phyloP scores from a whole-genome alignment of 2,329 filamentous ascomycete genomes.

The Didymella arachidicola region DNA sequence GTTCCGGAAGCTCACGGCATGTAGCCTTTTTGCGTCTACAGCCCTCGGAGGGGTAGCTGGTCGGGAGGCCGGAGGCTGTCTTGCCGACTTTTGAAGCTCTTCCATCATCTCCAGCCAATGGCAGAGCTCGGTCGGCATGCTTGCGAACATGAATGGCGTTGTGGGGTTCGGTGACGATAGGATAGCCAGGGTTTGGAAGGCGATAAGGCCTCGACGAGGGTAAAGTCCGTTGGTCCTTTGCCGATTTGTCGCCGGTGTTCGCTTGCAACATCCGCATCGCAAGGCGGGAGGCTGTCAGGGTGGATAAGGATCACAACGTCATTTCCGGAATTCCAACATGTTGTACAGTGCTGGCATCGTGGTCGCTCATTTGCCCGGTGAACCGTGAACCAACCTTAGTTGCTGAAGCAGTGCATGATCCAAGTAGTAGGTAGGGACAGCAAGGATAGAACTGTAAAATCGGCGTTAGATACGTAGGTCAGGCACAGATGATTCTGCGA shows the following conservation, averaged over 20 bases:
- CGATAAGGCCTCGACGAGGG: neutral
- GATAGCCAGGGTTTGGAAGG: neutral
- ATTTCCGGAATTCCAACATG: neutral
- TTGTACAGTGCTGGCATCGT: neutral
- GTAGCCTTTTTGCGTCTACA: conserved; percentile 12
- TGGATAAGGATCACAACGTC: conserved; percentile 1
- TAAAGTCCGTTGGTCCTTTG: conserved; percentile 4
- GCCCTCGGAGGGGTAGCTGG: conserved; percentile 17
- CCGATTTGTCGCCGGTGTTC: conserved; percentile 11
- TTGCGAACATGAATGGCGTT: conserved; percentile 5
- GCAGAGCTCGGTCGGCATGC: neutral
- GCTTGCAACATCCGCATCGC: neutral
- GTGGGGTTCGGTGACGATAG: conserved; percentile 14
- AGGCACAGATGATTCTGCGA: neutral
- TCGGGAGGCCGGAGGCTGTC: conserved; percentile 2
- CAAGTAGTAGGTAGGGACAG: neutral
- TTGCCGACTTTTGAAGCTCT: conserved; percentile 11
- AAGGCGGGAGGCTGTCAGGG: neutral
- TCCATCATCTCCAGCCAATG: conserved; percentile 9
- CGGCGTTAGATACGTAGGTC: neutral
- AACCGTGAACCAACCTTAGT: neutral
- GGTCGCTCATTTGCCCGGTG: neutral
- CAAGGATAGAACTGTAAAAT: neutral
- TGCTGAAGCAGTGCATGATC: neutral
- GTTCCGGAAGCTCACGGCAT: neutral